Evolutionary conservation across 768 basidiomycete genomes (phyloP).

Genomic region (Clitopilus passeckerianus): DNA sequence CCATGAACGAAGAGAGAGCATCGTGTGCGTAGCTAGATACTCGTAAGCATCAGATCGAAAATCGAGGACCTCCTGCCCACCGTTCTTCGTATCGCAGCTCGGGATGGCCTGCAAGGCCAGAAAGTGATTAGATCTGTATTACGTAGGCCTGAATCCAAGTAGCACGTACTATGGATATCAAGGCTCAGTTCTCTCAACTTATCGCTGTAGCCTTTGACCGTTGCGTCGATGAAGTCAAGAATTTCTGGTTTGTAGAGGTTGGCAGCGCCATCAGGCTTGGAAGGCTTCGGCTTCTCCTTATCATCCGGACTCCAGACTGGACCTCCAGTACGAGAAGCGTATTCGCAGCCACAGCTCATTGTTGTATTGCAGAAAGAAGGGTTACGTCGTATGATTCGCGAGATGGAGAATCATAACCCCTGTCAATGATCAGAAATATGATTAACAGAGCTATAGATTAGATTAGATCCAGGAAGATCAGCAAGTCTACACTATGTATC

Average conservation of each 20-base stretch:
- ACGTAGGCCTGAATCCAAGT: neutral
- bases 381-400: neutral
- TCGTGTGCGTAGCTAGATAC: slow-evolving; percentile 63
- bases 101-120: slow-evolving; percentile 47
- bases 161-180: slow-evolving; percentile 62
- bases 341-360: slow-evolving; percentile 6
- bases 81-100: slow-evolving; percentile 66
- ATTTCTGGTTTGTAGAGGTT: slow-evolving; percentile 53
- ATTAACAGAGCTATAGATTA: neutral
- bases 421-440: neutral
- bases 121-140: neutral
- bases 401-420: neutral
- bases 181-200: slow-evolving; percentile 60
- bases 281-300: slow-evolving; percentile 20
- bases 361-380: neutral
- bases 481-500: too few species aligned
- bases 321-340: slow-evolving; percentile 5
- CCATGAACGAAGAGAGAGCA: slow-evolving; percentile 62
- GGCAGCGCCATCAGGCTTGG: slow-evolving; percentile 21
- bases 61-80: slow-evolving; percentile 28
- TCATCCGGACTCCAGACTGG: slow-evolving; percentile 42
- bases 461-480: neutral
- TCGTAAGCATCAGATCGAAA: neutral
- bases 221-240: slow-evolving; percentile 52
- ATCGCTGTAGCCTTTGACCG: slow-evolving; percentile 45